Evolutionary conservation across 805 yeast species (phyloP).

Genomic region (Hanseniaspora lachancei): DNA sequence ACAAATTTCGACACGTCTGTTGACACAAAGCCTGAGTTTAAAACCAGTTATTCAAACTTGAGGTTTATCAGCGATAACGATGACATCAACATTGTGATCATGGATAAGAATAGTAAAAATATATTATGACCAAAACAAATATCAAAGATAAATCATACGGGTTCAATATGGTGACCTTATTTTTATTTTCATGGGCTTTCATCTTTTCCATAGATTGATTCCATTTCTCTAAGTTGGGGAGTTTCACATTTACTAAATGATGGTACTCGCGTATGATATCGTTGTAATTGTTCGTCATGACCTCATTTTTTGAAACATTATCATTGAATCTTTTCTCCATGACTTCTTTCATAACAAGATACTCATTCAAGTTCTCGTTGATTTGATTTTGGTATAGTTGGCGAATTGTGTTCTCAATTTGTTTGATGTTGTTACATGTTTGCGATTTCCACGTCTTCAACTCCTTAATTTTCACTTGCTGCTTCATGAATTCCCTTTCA

Average conservation of each 20-base stretch:
- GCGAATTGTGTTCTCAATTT: not conserved
- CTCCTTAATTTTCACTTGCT: not conserved
- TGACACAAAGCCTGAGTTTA: not conserved
- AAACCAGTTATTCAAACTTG: not conserved
- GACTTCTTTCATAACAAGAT: not conserved
- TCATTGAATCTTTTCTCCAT: not conserved
- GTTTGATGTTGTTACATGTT: not conserved
- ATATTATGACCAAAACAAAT: not conserved
- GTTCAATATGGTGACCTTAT: not conserved
- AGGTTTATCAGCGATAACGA: not conserved
- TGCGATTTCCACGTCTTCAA: not conserved
- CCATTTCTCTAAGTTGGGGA: slow-evolving; percentile 5
- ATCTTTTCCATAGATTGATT: not conserved
- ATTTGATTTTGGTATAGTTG: not conserved
- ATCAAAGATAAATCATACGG: not conserved
- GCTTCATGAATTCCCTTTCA: not conserved
- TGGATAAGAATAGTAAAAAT: slow-evolving; percentile 6
- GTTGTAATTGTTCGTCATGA: not conserved
- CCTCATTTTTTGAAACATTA: not conserved
- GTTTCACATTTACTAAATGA: not conserved
- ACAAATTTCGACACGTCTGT: not conserved
- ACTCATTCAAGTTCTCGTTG: not conserved
- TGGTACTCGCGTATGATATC: not conserved
- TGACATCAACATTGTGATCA: slow-evolving; percentile 1
- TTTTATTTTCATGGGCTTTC: not conserved